Percentiles rank a stretch among this genome's conserved stretches.
phyloP scores from a whole-genome alignment of 2,329 filamentous ascomycete genomes.

The Fusarium irregulare region DNA sequence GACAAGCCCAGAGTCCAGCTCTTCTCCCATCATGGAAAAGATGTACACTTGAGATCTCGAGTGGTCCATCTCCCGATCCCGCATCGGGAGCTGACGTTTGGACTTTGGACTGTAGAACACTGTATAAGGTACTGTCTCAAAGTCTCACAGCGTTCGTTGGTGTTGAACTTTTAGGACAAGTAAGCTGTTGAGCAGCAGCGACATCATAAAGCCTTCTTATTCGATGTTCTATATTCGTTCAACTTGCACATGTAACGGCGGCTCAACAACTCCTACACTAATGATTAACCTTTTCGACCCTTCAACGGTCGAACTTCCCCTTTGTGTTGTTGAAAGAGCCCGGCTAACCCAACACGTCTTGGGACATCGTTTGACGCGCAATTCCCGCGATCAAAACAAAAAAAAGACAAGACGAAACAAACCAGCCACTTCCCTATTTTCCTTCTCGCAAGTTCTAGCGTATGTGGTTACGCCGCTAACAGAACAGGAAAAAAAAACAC shows the following conservation, averaged over 20 bases:
- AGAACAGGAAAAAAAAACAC: constrained; percentile 4
- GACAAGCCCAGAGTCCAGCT: neutral
- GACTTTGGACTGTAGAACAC: constrained; percentile 17
- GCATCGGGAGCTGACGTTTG: constrained; percentile 26
- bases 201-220: constrained; percentile 15
- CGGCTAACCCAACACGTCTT: constrained; percentile 24
- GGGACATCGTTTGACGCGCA: constrained; percentile 22
- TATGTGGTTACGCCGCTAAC: constrained; percentile 24
- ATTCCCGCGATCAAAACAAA: constrained; percentile 4
- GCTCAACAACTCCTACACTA: constrained; percentile 10
- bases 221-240: neutral
- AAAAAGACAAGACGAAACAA: constrained; percentile 31
- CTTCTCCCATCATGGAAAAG: constrained; percentile 36
- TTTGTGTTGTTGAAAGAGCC: constrained; percentile 15
- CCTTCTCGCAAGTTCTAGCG: constrained; percentile 33
- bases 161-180: neutral
- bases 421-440: constrained; percentile 1
- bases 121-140: constrained; percentile 4
- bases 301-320: constrained; percentile 28
- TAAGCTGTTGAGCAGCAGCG: neutral
- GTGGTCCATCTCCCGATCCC: constrained; percentile 24
- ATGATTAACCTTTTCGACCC: constrained; percentile 11
- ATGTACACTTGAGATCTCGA: constrained; percentile 39
- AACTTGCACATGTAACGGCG: neutral
- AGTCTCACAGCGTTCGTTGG: neutral